Percentiles rank a stretch among this genome's conserved stretches.
phyloP scores from a whole-genome alignment of 108 stramenopile genomes.

The Skeletonema menzelii region DNA sequence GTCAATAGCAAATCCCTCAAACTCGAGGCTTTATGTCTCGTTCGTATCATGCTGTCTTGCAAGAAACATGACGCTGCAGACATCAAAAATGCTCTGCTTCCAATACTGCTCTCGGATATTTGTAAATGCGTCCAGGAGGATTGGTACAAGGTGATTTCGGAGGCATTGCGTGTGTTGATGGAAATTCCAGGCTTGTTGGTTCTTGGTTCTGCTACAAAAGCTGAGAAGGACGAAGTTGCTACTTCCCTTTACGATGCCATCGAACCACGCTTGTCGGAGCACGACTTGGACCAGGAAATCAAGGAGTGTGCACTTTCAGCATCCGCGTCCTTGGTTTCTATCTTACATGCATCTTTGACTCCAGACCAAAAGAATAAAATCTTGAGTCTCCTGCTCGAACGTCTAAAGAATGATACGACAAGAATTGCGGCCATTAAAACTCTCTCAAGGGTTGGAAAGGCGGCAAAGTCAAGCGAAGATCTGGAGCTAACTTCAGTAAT shows the following conservation, averaged over 20 bases:
- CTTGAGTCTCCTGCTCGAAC: constrained; percentile 79
- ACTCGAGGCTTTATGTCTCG: constrained; percentile 87
- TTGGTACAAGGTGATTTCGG: constrained; percentile 98
- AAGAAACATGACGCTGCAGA: constrained; percentile 51
- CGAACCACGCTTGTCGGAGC: constrained; percentile 89
- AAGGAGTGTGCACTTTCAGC: constrained; percentile 89
- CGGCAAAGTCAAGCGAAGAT: constrained; percentile 42
- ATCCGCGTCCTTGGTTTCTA: constrained; percentile 62
- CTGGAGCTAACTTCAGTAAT: constrained; percentile 82
- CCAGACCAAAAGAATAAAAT: constrained; percentile 59
- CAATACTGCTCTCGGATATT: constrained; percentile 67
- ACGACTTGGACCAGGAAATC: constrained; percentile 97
- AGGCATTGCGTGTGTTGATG: constrained; percentile 86
- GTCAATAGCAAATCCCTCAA: constrained; percentile 84
- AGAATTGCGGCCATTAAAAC: constrained; percentile 92
- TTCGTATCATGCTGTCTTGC: constrained; percentile 71
- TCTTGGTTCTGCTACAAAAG: constrained; percentile 40
- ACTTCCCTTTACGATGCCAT: constrained; percentile 79
- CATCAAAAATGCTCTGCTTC: constrained; percentile 53
- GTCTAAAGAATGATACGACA: constrained; percentile 94
- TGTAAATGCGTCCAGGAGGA: constrained; percentile 82
- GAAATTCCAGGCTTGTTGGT: constrained; percentile 69
- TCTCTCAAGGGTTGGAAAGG: constrained; percentile 63
- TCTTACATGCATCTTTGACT: constrained; percentile 57
- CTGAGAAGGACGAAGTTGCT: constrained; percentile 58